These are phyloP conservation scores for Globisporangium viniferum DNA, from an alignment of 352 stramenopile genomes.

Conservation along the genomic window DNA sequence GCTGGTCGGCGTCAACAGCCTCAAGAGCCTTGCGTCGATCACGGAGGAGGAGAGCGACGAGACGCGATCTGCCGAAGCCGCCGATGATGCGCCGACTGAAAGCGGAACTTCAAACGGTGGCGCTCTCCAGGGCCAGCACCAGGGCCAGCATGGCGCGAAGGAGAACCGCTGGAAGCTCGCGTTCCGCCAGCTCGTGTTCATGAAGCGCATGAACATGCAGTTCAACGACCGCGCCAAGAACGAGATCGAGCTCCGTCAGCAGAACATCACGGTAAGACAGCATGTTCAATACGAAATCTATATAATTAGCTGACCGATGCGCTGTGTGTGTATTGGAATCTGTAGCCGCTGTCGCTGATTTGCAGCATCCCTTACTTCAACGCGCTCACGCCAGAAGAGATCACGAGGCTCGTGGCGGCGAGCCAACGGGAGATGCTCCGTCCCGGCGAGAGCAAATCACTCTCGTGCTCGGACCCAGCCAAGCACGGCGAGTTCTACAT, in stretches of 20 bases:
- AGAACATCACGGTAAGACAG: slow-evolving; percentile 60
- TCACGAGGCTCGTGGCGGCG: slow-evolving; percentile 44
- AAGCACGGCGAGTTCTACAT: slow-evolving; percentile 56
- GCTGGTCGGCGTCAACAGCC: not conserved
- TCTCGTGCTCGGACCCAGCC: slow-evolving; percentile 19
- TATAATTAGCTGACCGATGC: too few species aligned
- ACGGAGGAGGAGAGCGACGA: slow-evolving; percentile 14
- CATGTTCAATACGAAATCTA: too few species aligned
- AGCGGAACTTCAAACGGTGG: not conserved
- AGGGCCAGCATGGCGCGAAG: slow-evolving; percentile 4
- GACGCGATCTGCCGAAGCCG: slow-evolving; percentile 7
- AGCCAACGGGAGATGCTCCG: slow-evolving; percentile 42
- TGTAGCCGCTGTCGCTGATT: slow-evolving; percentile 60
- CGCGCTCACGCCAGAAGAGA: slow-evolving; percentile 47
- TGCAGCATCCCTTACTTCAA: slow-evolving; percentile 82
- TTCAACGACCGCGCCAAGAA: slow-evolving; percentile 74
- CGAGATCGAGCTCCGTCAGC: slow-evolving; percentile 74
- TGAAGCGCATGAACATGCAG: slow-evolving; percentile 82
- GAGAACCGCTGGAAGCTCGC: slow-evolving; percentile 77
- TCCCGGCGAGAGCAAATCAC: slow-evolving; percentile 44
- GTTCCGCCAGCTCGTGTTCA: slow-evolving; percentile 79
- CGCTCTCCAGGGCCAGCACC: not conserved
- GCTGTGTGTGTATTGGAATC: not conserved
- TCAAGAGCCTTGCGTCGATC: slow-evolving; percentile 13
- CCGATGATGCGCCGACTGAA: not conserved